Base-by-base conservation (phyloP, 1,139 yeast species). In the Kodamaea arcana region DNA sequence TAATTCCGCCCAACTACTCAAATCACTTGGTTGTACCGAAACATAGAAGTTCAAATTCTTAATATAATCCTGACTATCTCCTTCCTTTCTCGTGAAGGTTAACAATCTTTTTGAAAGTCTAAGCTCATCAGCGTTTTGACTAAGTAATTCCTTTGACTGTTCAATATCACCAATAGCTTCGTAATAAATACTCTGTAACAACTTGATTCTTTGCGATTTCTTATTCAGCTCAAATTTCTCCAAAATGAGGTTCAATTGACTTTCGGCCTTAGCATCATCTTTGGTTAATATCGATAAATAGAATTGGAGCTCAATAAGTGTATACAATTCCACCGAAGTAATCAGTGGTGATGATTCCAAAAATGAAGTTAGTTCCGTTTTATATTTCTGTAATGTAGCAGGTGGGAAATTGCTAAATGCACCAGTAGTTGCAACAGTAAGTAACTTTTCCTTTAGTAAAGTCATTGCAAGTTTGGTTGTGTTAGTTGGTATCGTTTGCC, bases 1-100 rank as follows among this genome's bases (percentile, higher is more conserved):
- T 39, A 87, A 65, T 57, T 85, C 94, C 31, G 78, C 70, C 95
- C 94, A 87, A 1, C 85, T 64, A 44, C 82, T 78, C 5, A 75
- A 62, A 56, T 92, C 97, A 21, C 80, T 57, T 1, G 97, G 96
- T 46, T 72, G 76, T 35, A 68, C 53, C 33, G 75, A 74, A 34
- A 80, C 56, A 47, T 72, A 74, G 38, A 59, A 63, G 24, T 62
- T 56, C 43, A 84, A 64, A 41, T 69, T 73, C 30, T 61, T 59
- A 30, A 80, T 69, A 50, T 78, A 81, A 6, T 35, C 45, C 16
- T 42, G 40, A 15, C 40, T 30, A 15, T 47, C 49, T 20, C 41
- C 45, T 11, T 39, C 35, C 22, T 46, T 46, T 20, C 68, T 47
- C 30, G 62, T 52, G 38, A 59, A 54, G 1, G 72, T 59, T n/a